These are phyloP conservation scores for Eucalyptus leucophloia DNA, from an alignment of 345 rosid genomes.

Conservation along the genomic window DNA sequence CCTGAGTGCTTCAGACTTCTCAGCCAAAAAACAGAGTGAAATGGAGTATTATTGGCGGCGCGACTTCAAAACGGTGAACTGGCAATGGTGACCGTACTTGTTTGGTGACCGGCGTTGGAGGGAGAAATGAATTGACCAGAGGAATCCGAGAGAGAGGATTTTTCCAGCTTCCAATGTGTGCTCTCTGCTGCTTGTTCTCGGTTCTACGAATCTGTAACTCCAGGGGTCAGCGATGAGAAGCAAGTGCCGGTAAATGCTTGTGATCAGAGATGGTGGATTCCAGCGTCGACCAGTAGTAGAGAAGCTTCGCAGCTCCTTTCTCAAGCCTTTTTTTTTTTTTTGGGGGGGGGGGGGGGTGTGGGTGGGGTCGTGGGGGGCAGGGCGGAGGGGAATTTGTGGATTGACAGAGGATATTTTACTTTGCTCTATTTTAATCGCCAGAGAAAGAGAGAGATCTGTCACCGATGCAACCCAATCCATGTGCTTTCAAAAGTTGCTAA, in stretches of 20 bases:
- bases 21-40: not conserved
- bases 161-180: not conserved
- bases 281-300: not conserved
- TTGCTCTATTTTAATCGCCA: too few relatives aligned
- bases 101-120: accelerated
- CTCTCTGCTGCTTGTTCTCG: not conserved
- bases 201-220: not conserved
- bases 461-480: too few relatives aligned
- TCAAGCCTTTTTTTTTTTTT: too few relatives aligned
- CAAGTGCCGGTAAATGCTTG: not conserved
- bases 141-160: not conserved
- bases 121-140: not conserved
- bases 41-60: not conserved
- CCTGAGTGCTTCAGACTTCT: not conserved
- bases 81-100: not conserved
- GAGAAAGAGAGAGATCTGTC: too few relatives aligned
- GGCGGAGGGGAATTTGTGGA: not conserved
- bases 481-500: not conserved
- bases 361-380: too few relatives aligned
- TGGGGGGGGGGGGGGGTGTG: too few relatives aligned
- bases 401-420: too few relatives aligned
- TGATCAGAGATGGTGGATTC: not conserved
- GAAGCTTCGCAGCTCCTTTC: too few relatives aligned
- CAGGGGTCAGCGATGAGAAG: not conserved
- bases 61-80: not conserved